Conservation (phyloP, 345 rosid species). For the Aquilaria sinensis region DNA sequence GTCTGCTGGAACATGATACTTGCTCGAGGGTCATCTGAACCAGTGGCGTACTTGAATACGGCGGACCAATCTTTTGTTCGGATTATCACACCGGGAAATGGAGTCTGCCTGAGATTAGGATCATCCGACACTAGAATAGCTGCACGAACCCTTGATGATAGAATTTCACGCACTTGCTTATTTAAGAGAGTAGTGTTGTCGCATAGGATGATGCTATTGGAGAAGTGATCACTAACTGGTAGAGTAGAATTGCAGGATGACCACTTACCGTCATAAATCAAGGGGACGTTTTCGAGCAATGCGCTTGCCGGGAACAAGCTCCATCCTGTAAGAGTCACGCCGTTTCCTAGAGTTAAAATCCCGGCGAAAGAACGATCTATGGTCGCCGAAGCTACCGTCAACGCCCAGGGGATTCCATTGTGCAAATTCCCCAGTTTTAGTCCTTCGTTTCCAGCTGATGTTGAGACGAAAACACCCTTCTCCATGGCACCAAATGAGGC, state of each 20-base stretch:
- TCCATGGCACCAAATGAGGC: constrained; percentile 31
- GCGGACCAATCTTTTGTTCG: constrained; percentile 1
- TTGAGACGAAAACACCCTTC: constrained; percentile 22
- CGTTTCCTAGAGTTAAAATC: constrained; percentile 10
- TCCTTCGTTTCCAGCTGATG: constrained; percentile 18
- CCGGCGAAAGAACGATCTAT: constrained; percentile 8
- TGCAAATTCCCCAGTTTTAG: constrained; percentile 9
- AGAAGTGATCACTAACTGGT: background rate
- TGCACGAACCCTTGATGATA: background rate
- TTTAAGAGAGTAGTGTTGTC: background rate
- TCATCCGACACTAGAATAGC: constrained; percentile 15
- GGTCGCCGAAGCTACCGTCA: constrained; percentile 16
- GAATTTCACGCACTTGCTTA: background rate
- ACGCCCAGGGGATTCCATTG: constrained; percentile 23
- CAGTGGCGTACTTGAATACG: constrained; percentile 20
- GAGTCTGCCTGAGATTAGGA: background rate
- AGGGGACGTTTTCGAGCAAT: constrained; percentile 2
- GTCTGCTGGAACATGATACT: constrained; percentile 38
- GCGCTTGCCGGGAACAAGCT: constrained; percentile 8
- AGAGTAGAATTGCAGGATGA: constrained; percentile 11
- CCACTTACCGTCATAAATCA: constrained; percentile 12
- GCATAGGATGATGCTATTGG: constrained; percentile 7
- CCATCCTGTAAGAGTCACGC: constrained; percentile 8
- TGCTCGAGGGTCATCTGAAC: constrained; percentile 14
- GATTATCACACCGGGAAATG: constrained; percentile 10